Evolutionary conservation across 129 eudicot genomes (phyloP), one percentile per base, ranked within the genome.

Genomic region (Flaveria sonorensis): DNA sequence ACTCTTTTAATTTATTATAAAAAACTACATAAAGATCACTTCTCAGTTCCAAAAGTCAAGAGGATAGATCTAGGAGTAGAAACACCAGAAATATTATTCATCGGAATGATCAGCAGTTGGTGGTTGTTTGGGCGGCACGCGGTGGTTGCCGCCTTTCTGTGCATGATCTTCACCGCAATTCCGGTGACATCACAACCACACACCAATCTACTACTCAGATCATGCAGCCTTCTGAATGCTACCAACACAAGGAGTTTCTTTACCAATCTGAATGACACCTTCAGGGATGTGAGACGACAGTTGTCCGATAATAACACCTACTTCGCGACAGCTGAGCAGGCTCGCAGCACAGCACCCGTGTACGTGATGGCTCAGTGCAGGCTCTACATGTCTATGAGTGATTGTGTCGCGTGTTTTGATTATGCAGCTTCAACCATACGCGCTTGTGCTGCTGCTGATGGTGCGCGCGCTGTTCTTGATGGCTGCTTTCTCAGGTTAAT

Each of bases 401-500:
- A 86, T 42, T 88, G 93, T 19, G 24, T 88, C 3, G 82, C 85
- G 28, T 88, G 93, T 78, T 88, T 75, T 60, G 82, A 83, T 80
- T 79, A 84, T 1, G 88, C 88, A 0, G 77, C 85, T 23, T n/a
- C 72, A 19, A 46, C 32, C 65, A 83, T 83, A 12, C 79, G 88
- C 14, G 78, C 81, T 61, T 88, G 93, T 81, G 80, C 86, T 21
- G 88, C 86, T 71, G 88, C 88, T 0, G 83, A 82, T 28, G 93
- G 93, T 9, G 93, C 90, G 51, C 87, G 93, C 19, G 93, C 85
- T 23, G 75, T 86, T 8, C 81, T 83, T 59, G 93, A 88, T 73
- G 93, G 90, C 67, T 83, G 93, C 83, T 88, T 86, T 59, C 87
- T 88, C 60, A 88, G 93, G 93, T 83, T 26, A 72, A 21, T 12